These are phyloP conservation scores for Coemansia sp. DNA, from an alignment of 192 early-diverging fungal species.

Conservation along the genomic window DNA sequence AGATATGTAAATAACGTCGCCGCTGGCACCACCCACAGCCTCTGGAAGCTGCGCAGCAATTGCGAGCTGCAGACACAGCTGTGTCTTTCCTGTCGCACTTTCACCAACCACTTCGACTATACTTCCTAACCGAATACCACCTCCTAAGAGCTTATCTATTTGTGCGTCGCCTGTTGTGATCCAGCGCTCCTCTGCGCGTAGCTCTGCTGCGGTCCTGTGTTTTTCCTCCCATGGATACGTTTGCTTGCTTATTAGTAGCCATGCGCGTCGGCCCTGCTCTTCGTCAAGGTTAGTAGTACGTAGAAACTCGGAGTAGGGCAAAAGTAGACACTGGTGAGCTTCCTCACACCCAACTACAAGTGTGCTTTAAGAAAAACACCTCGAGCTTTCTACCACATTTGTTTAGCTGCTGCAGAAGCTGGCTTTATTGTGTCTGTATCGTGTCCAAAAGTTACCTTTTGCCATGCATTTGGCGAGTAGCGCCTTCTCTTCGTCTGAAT, in stretches of 20 bases:
- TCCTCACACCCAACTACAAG: conserved; percentile 23
- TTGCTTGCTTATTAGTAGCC: conserved; percentile 8
- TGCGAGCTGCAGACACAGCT: conserved; percentile 79
- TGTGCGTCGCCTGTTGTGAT: conserved; percentile 57
- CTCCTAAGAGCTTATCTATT: conserved; percentile 60
- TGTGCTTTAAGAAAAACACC: not conserved
- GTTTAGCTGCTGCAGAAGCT: not conserved
- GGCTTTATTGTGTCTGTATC: not conserved
- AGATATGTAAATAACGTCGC: conserved; percentile 65
- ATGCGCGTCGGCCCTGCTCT: conserved; percentile 13
- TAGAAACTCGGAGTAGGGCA: conserved; percentile 24
- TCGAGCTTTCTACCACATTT: not conserved
- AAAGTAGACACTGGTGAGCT: conserved; percentile 27
- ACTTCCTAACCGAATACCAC: conserved; percentile 59
- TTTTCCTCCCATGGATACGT: conserved; percentile 23
- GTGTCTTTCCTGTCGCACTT: conserved; percentile 84
- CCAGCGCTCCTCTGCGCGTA: conserved; percentile 26
- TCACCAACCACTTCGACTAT: conserved; percentile 75
- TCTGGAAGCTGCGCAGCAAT: conserved; percentile 65
- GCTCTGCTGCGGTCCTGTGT: not conserved
- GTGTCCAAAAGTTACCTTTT: conserved; percentile 11
- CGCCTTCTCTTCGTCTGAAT: conserved; percentile 14
- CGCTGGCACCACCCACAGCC: conserved; percentile 58
- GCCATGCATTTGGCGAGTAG: conserved; percentile 21
- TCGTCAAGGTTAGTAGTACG: conserved; percentile 19